Conservation (phyloP, 805 yeast species). For the Schizosaccharomyces cryophilus region DNA sequence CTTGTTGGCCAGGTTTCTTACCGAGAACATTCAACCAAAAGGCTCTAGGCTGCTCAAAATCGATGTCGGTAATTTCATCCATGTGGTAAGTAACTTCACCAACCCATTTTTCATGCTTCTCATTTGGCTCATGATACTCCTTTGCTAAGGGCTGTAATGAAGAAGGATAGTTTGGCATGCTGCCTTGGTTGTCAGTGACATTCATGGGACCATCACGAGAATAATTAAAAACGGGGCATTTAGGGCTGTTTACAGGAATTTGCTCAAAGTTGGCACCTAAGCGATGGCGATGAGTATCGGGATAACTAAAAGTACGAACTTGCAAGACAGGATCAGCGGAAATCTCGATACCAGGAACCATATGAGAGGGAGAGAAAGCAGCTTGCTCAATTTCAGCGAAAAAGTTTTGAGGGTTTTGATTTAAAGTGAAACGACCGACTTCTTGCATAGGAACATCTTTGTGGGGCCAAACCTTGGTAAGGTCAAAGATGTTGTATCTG, state of each 20-base stretch:
- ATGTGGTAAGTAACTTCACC: conserved; percentile 56
- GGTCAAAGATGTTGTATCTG: conserved; percentile 65
- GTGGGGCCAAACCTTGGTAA: conserved; percentile 87
- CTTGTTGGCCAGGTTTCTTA: conserved; percentile 58
- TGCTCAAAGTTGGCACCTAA: conserved; percentile 51
- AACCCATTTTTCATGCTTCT: conserved; percentile 44
- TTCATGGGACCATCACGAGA: conserved; percentile 65
- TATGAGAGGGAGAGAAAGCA: conserved; percentile 64
- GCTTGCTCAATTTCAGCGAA: conserved; percentile 75
- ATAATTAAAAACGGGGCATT: conserved; percentile 24
- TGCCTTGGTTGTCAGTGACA: conserved; percentile 47
- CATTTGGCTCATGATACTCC: neutral
- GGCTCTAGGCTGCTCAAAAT: conserved; percentile 51
- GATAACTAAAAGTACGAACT: conserved; percentile 56
- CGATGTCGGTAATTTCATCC: conserved; percentile 26
- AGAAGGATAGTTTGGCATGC: conserved; percentile 40
- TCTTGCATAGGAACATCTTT: conserved; percentile 62
- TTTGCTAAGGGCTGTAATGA: conserved; percentile 23
- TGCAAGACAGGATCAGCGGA: conserved; percentile 63
- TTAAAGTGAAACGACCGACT: conserved; percentile 55
- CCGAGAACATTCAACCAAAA: conserved; percentile 44
- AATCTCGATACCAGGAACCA: conserved; percentile 65
- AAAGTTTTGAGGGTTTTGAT: conserved; percentile 59
- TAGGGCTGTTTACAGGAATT: conserved; percentile 76
- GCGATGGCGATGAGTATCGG: conserved; percentile 70